Base-by-base conservation (phyloP, 2,329 filamentous ascomycete genomes). In the Beauveria medogensis region DNA sequence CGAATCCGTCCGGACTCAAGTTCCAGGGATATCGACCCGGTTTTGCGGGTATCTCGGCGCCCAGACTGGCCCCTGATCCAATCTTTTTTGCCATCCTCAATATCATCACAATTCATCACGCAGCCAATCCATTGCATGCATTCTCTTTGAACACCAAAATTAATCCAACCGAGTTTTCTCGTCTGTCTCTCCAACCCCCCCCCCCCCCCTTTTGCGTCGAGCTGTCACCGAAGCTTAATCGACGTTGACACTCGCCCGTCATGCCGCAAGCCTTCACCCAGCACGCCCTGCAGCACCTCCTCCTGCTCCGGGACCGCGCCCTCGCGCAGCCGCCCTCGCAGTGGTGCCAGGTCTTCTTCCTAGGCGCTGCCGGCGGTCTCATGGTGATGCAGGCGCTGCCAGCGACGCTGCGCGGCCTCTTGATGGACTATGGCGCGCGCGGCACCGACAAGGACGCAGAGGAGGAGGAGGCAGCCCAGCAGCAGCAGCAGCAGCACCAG, bases 401-500 rank as follows among this genome's bases (percentile, higher is more conserved):
- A 9, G 65, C 68, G 34, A 71, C 76, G n/a, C 69, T 76, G n/a
- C 75, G 76, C 57, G 69, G 71, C 26, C 72, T 77, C 3, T 68
- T 84, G 18, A 74, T 80, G 57, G 76, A 78, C 66, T 84, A 84
- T 62, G 82, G 82, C 16, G 77, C 81, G 7, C 76, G 81, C 37
- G 66, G 69, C 44, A 65, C 65, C 9, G 55, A 71, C 66, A 62
- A 66, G 69, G 24, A 58, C 58, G 55, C 22, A 37, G 20, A 18
- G 24, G 20, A 18, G 24, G 20, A 18, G 5, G 44, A 24, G 20
- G 16, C n/a, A 56, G 28, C 18, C 12, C 56, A 52, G 14, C 22
- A 22, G 3, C 22, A 22, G 22, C 24, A 24, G 24, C 24, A 24
- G 24, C 37, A 59, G 28, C 54, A 63, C 37, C 30, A 37, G 56